phyloP scores from a whole-genome alignment of 441 rosid species.

The Raphanus hybrid region DNA sequence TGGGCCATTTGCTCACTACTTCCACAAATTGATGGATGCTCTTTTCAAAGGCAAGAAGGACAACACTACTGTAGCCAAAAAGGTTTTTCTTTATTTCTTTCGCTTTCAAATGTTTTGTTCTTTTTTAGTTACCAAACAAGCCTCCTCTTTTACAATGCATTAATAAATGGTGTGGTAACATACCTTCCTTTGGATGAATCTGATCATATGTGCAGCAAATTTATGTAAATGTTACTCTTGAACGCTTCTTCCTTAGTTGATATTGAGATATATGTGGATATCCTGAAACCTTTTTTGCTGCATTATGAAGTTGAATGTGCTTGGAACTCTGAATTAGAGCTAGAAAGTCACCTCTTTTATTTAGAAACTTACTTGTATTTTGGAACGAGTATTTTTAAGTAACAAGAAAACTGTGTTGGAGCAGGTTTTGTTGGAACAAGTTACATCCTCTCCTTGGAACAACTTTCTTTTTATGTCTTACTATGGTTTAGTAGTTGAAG shows the following conservation, averaged over 20 bases:
- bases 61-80: constrained; percentile 74
- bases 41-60: constrained; percentile 80
- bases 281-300: background rate
- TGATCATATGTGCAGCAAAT: background rate
- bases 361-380: too few species aligned
- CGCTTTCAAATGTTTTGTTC: constrained; percentile 6
- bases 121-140: background rate
- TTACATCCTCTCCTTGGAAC: constrained; percentile 87
- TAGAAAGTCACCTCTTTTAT: too few species aligned
- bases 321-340: too few species aligned
- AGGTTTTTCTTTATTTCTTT: constrained; percentile 48
- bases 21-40: constrained; percentile 79
- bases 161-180: background rate
- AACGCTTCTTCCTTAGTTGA: background rate
- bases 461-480: constrained; percentile 84
- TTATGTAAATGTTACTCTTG: background rate
- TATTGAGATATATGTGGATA: background rate
- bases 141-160: background rate
- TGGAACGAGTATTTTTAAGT: background rate
- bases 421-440: constrained; percentile 88
- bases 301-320: too few species aligned
- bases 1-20: constrained; percentile 96
- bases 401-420: constrained; percentile 4
- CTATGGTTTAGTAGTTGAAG: constrained; percentile 90
- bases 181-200: background rate